phyloP scores from a whole-genome alignment of 1,284 basidiomycete genomes.

The Polyporus tsugae region DNA sequence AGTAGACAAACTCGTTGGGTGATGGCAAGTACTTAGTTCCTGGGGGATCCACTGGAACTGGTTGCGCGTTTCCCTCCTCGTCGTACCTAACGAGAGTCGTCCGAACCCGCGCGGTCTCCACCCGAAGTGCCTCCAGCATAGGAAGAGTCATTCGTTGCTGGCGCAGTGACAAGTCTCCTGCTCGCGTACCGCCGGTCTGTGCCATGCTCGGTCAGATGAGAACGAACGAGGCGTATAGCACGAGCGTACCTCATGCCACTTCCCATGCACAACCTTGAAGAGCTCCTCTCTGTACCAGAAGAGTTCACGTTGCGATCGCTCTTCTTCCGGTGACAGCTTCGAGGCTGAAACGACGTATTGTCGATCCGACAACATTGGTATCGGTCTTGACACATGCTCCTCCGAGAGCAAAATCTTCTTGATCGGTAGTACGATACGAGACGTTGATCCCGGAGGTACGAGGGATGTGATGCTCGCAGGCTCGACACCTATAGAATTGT shows the following conservation, averaged over 20 bases:
- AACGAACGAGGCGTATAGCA: neutral
- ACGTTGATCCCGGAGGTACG: constrained; percentile 86
- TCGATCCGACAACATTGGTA: constrained; percentile 87
- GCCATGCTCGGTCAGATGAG: constrained; percentile 6
- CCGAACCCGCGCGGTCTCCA: constrained; percentile 67
- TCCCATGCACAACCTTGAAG: constrained; percentile 70
- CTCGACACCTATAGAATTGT: constrained; percentile 46
- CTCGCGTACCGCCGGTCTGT: constrained; percentile 79
- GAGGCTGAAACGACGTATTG: constrained; percentile 92
- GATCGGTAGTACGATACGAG: constrained; percentile 82
- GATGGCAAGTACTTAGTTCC: constrained; percentile 55
- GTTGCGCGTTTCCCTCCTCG: constrained; percentile 38
- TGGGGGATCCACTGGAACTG: constrained; percentile 35
- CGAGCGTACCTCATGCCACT: constrained; percentile 82
- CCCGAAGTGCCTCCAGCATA: constrained; percentile 79
- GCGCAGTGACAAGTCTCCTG: constrained; percentile 79
- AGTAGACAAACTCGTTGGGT: constrained; percentile 66
- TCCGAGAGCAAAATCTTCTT: constrained; percentile 70
- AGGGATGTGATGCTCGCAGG: constrained; percentile 60
- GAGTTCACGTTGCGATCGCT: constrained; percentile 72
- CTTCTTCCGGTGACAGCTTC: constrained; percentile 65
- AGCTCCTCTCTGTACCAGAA: constrained; percentile 96
- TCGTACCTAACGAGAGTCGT: constrained; percentile 57
- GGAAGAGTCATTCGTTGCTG: constrained; percentile 77
- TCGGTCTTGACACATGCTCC: constrained; percentile 66